Evolutionary conservation across 345 rosid genomes (phyloP), one percentile per base, ranked within the genome.

Genomic region (Orychophragmus violaceus): DNA sequence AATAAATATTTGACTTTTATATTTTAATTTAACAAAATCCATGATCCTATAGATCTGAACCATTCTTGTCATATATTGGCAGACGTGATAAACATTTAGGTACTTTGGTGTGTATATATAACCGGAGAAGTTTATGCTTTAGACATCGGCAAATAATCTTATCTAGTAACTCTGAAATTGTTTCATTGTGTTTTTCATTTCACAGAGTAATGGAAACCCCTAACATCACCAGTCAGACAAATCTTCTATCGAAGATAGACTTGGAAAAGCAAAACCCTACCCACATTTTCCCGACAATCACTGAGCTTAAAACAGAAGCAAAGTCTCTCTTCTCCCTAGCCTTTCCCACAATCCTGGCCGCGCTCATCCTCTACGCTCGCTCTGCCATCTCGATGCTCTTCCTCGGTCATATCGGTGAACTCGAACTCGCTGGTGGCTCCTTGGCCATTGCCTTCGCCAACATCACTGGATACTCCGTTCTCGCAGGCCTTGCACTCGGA

Each of bases 401-500:
- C 79, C 91, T 92, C 1, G 98, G 98, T 60, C 91, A 70, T 48
- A 80, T 92, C 12, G 96, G 98, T 7, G 91, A 92, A 69, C 65
- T 83, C 2, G 85, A 89, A 69, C 90, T 92, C 2, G 98, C 98
- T 28, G 98, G 88, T 6, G 98, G 98, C 17, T 92, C 98, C 12
- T 78, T 92, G 0, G 92, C 98, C 51, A 92, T 92, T 32, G 95
- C 98, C 51, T 91, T 91, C 25, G 96, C 92, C 7, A 91, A 91
- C 71, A 91, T 91, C 63, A 85, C 90, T 1, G 98, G 98, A 33
- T 92, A 92, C 81, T 87, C 98, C 0, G 98, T 92, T 52, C 92
- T 92, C 61, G 80, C 98, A 1, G 98, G 98, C 11, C 84, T 92
- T 23, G 84, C 98, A 30, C 75, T 89, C 6, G 98, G 91, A 8